A percentile compares a stretch with the other conserved stretches of the same genome.
phyloP scores from a whole-genome alignment of 306 rosid species.

The Rosa persica region DNA sequence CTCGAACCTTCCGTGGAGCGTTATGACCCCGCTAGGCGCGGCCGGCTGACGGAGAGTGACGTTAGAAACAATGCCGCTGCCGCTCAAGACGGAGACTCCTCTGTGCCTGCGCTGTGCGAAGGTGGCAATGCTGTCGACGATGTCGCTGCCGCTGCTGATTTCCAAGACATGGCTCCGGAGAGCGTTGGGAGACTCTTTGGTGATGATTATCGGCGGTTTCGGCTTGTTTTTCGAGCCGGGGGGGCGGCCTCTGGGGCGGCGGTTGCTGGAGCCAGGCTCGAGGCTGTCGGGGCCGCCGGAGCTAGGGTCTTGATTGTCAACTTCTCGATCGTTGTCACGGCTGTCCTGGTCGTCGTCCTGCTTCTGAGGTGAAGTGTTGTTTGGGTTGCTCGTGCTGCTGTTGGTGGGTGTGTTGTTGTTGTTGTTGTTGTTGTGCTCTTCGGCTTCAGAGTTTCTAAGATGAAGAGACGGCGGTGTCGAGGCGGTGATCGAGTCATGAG shows the following conservation, averaged over 20 bases:
- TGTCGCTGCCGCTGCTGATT: constrained; percentile 62
- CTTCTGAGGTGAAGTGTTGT: constrained; percentile 36
- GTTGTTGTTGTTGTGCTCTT: constrained; percentile 28
- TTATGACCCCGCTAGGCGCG: constrained; percentile 53
- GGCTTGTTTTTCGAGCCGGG: constrained; percentile 85
- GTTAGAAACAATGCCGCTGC: constrained; percentile 59
- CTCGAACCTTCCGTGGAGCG: constrained; percentile 68
- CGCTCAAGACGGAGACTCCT: constrained; percentile 81
- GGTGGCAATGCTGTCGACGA: constrained; percentile 54
- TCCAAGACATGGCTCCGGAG: constrained; percentile 77
- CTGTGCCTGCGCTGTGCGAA: constrained; percentile 73
- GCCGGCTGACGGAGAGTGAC: constrained; percentile 71
- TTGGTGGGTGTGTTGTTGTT: constrained; percentile 29
- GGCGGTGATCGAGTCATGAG: constrained; percentile 40
- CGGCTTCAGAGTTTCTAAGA: constrained; percentile 44
- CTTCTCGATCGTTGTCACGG: constrained; percentile 34
- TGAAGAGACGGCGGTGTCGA: constrained; percentile 49
- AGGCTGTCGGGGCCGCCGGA: constrained; percentile 32
- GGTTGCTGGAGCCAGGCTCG: constrained; percentile 48
- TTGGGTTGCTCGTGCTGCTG: constrained; percentile 39
- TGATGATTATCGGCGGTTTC: constrained; percentile 63
- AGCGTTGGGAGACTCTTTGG: constrained; percentile 73
- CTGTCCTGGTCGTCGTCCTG: constrained; percentile 44
- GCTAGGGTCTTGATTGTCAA: constrained; percentile 26
- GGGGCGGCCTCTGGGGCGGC: constrained; percentile 81